A percentile compares a stretch with the other conserved stretches of the same genome.
phyloP scores from a whole-genome alignment of 2,329 filamentous ascomycete species.

The Diplodia scrobiculata region DNA sequence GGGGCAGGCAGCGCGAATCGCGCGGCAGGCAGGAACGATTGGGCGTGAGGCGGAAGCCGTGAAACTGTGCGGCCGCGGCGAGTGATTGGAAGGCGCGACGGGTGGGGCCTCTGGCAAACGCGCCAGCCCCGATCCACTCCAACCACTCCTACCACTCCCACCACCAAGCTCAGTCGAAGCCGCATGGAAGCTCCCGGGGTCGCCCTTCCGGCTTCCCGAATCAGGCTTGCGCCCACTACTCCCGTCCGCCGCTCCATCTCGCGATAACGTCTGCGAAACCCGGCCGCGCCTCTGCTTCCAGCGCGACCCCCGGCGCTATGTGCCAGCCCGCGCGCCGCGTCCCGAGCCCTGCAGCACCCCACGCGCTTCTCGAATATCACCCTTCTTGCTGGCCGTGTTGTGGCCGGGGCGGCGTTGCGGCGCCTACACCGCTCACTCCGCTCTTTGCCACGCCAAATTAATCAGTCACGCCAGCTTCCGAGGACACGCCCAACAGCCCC shows the following conservation, averaged over 20 bases:
- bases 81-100: neutral
- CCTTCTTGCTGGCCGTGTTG: neutral
- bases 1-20: neutral
- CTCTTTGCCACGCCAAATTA: slow-evolving; percentile 13
- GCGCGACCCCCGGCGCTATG: neutral
- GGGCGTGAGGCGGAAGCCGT: slow-evolving; percentile 11
- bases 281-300: neutral
- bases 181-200: slow-evolving; percentile 11
- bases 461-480: slow-evolving; percentile 16
- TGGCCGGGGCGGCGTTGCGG: slow-evolving; percentile 8
- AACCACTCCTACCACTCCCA: neutral
- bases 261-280: neutral
- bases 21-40: neutral
- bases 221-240: slow-evolving; percentile 3
- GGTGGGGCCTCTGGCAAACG: neutral
- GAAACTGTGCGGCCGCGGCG: slow-evolving; percentile 10
- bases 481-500: neutral
- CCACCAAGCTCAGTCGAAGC: slow-evolving; percentile 4
- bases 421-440: slow-evolving; percentile 21
- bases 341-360: neutral
- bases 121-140: slow-evolving; percentile 11
- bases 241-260: neutral
- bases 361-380: neutral
- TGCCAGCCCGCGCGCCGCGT: neutral
- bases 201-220: slow-evolving; percentile 20